Percentiles rank a stretch among this genome's conserved stretches.
Conservation (phyloP, 139 green algal genomes). For the Diplosphaera chodatii region DNA sequence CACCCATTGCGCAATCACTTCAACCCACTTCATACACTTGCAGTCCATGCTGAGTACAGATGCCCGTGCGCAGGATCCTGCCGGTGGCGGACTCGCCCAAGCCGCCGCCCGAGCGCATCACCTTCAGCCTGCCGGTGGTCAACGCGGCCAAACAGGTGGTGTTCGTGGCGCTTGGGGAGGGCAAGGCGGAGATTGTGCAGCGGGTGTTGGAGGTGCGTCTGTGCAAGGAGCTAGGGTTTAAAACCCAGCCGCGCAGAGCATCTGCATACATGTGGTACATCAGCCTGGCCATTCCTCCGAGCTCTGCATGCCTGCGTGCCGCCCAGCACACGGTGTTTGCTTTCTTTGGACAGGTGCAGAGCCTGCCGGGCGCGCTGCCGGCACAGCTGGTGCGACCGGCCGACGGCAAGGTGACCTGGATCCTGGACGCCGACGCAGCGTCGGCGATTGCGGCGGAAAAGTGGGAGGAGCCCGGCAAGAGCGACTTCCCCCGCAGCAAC, state of each 20-base stretch:
- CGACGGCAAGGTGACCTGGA: conserved; percentile 41
- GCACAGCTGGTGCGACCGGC: conserved; percentile 78
- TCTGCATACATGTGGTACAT: too few species aligned
- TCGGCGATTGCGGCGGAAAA: conserved; percentile 43
- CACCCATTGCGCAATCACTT: too few species aligned
- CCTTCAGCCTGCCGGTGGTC: conserved; percentile 79
- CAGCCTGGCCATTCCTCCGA: too few species aligned
- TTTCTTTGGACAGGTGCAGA: conserved; percentile 32
- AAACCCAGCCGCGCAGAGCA: too few species aligned
- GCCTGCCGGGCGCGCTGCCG: conserved; percentile 77
- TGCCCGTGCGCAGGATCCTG: conserved; percentile 51
- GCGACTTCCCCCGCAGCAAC: conserved; percentile 47
- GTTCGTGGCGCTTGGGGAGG: conserved; percentile 56
- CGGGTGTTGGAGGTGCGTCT: conserved; percentile 67
- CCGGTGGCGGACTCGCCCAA: conserved; percentile 90
- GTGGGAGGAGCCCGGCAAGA: conserved; percentile 65
- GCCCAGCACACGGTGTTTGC: background rate
- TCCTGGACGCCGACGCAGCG: conserved; percentile 48
- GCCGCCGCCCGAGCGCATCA: conserved; percentile 94
- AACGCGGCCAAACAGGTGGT: conserved; percentile 64
- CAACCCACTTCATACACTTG: too few species aligned
- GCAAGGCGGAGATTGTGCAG: conserved; percentile 86
- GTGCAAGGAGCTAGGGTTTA: too few species aligned
- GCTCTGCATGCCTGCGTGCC: too few species aligned
- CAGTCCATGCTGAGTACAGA: too few species aligned